A percentile compares a stretch with the other conserved stretches of the same genome.
Evolutionary conservation across 1,284 basidiomycete species (phyloP).

Genomic region (Bjerkandera adusta): DNA sequence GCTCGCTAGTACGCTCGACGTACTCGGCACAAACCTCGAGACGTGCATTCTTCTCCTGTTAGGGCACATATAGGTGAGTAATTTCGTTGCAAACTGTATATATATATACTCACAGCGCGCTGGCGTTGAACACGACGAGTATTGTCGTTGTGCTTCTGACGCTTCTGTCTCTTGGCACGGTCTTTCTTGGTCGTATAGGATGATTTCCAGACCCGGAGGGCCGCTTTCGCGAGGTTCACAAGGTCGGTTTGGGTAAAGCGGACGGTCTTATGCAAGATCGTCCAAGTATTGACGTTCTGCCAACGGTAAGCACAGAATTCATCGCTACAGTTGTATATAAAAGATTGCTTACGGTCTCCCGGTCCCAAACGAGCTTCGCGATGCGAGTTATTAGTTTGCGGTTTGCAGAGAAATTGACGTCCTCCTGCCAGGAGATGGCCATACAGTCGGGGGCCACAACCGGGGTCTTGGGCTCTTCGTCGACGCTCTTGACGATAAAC

Average conservation of each 20-base stretch:
- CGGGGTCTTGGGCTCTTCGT: neutral
- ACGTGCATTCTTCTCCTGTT: neutral
- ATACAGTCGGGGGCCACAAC: neutral
- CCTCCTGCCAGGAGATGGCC: neutral
- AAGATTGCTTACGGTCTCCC: neutral
- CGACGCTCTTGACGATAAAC: neutral
- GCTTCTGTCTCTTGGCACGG: neutral
- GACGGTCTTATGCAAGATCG: neutral
- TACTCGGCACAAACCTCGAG: neutral
- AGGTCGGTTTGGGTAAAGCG: neutral
- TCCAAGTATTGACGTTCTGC: slow-evolving; percentile 2
- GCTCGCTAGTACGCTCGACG: neutral
- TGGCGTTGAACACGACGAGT: neutral
- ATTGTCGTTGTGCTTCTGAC: neutral
- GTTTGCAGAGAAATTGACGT: neutral
- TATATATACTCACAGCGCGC: neutral
- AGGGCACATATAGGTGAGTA: slow-evolving; percentile 1
- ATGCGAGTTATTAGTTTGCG: neutral
- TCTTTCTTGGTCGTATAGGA: neutral
- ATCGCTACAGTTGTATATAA: neutral
- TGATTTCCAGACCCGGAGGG: neutral
- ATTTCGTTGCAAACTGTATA: neutral
- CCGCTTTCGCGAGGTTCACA: neutral
- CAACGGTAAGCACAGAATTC: neutral
- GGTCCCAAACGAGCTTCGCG: neutral